phyloP scores from a whole-genome alignment of 1,284 basidiomycete species.

The Caloboletus firmus region DNA sequence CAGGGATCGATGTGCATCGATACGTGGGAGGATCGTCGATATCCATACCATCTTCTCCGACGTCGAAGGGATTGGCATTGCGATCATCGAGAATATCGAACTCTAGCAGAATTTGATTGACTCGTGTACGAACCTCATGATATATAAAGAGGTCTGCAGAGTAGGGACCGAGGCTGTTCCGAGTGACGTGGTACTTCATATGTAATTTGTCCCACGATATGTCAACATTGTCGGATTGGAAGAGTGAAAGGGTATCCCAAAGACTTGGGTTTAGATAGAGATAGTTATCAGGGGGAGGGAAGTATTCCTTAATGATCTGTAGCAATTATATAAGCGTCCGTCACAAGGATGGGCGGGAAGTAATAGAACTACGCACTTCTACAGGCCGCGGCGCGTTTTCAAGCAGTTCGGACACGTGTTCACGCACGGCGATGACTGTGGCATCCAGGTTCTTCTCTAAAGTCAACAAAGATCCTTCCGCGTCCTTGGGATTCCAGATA shows the following conservation, averaged over 20 bases:
- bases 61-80: slow-evolving; percentile 13
- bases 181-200: slow-evolving; percentile 59
- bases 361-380: slow-evolving; percentile 48
- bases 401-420: slow-evolving; percentile 62
- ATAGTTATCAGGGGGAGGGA: slow-evolving; percentile 49
- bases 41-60: slow-evolving; percentile 27
- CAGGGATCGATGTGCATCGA: slow-evolving; percentile 28
- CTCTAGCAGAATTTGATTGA: slow-evolving; percentile 41
- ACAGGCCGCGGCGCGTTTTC: slow-evolving; percentile 60
- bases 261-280: slow-evolving; percentile 56
- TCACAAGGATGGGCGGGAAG: not conserved
- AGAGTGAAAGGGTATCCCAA: slow-evolving; percentile 52
- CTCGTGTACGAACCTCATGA: slow-evolving; percentile 53
- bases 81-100: slow-evolving; percentile 16
- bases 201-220: slow-evolving; percentile 57
- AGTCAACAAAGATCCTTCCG: slow-evolving; percentile 54
- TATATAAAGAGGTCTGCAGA: slow-evolving; percentile 64
- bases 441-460: slow-evolving; percentile 72
- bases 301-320: slow-evolving; percentile 60
- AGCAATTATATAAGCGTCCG: not conserved
- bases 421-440: slow-evolving; percentile 69
- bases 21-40: slow-evolving; percentile 20
- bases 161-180: slow-evolving; percentile 51
- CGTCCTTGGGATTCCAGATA: slow-evolving; percentile 72
- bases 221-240: slow-evolving; percentile 42